Base-by-base conservation (phyloP, 768 basidiomycete genomes). In the Thelephora ganbajun region DNA sequence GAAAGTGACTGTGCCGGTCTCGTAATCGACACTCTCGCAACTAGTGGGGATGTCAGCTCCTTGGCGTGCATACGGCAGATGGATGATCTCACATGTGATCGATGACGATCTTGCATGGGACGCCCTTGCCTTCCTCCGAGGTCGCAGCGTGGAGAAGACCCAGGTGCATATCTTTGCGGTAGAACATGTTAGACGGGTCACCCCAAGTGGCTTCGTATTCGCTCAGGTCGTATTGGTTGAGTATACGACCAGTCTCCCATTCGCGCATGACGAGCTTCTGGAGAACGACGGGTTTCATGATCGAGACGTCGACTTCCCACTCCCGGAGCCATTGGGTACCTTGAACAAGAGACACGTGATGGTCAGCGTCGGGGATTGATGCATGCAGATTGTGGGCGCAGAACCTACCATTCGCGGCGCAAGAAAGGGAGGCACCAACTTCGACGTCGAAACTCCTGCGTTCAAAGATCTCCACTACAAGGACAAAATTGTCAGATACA, bases 371-470 rank as follows among this genome's bases (percentile, higher is more conserved):
- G 26, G 9, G 26, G 26, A 30, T 30, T 30, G 26, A 30, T 30
- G 26, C n/a, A 30, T 30, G n/a, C n/a, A n/a, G n/a, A n/a, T n/a
- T n/a, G n/a, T n/a, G n/a, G n/a, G n/a, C n/a, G n/a, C n/a, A n/a
- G n/a, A n/a, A n/a, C n/a, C 14, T 14, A 22, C 39, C 39, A 41
- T 41, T 41, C 9, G 63, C 63, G 12, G 19, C 23, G 48, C 61
- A 64, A 20, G 61, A 62, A 50, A 62, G 62, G 18, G 61, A 61
- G 3, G 61, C 63, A 16, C 62, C 63, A 43, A 64, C 61, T 51
- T 64, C 63, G 0, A 61, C 61, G 39, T 60, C 49, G 52, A 63
- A 60, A 43, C 55, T 56, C 18, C 61, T 56, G 6, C 62, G 54
- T 49, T 63, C 62, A 37, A 58, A 62, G 11, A 62, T 55, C 20